Percentiles rank a stretch among this genome's conserved stretches.
These are phyloP conservation scores for Saksenaea vasiformis DNA, from an alignment of 371 early-diverging fungal species.

Conservation along the genomic window DNA sequence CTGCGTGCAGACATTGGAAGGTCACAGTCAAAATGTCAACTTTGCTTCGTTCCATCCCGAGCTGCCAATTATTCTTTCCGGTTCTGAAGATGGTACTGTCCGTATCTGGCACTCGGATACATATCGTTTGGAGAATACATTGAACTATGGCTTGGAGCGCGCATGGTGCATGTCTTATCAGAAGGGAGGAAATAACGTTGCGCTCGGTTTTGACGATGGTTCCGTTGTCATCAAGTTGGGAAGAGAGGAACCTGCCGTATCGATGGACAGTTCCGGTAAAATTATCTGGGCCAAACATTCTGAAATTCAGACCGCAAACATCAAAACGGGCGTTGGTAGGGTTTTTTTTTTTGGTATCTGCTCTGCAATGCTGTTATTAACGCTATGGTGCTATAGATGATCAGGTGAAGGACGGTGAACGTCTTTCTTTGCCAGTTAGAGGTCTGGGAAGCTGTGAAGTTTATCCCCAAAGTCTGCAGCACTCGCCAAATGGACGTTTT, in stretches of 20 bases:
- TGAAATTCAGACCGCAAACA: conserved; percentile 93
- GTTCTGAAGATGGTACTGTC: conserved; percentile 96
- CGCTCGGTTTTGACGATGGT: conserved; percentile 96
- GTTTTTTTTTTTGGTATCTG: neutral
- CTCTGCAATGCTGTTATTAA: neutral
- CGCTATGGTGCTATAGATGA: conserved; percentile 52
- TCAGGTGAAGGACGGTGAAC: conserved; percentile 89
- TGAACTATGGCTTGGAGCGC: conserved; percentile 96
- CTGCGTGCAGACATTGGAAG: conserved; percentile 96
- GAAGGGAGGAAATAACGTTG: conserved; percentile 88
- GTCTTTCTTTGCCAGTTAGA: conserved; percentile 82
- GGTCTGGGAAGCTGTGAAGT: conserved; percentile 98
- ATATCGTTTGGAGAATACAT: conserved; percentile 91
- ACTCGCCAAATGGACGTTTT: conserved; percentile 97
- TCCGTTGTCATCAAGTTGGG: conserved; percentile 93
- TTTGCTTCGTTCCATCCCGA: conserved; percentile 96
- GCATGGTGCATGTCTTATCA: conserved; percentile 93
- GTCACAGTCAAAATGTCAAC: conserved; percentile 98
- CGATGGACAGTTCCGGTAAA: conserved; percentile 96
- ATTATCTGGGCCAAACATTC: conserved; percentile 98
- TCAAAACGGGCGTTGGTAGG: conserved; percentile 74
- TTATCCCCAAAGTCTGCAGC: conserved; percentile 94
- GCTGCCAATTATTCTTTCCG: conserved; percentile 95
- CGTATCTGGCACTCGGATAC: conserved; percentile 98
- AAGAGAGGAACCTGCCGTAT: conserved; percentile 94